These are phyloP conservation scores for Favolaschia claudopus DNA, from an alignment of 768 basidiomycete species.

Conservation along the genomic window DNA sequence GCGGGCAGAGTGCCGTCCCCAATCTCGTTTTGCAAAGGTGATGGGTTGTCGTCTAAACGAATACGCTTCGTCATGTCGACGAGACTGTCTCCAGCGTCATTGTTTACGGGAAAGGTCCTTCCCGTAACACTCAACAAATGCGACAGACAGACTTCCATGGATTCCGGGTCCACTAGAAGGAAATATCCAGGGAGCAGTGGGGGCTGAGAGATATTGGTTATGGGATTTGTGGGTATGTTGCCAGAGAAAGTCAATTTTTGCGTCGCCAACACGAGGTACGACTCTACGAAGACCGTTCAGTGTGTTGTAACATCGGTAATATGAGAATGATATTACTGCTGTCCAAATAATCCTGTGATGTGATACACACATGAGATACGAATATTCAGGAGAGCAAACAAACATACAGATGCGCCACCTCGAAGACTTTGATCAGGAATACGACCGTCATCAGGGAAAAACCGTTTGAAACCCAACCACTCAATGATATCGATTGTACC, in stretches of 20 bases:
- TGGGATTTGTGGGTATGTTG: neutral
- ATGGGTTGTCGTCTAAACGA: conserved; percentile 2
- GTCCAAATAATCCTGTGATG: conserved; percentile 73
- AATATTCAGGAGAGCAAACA: neutral
- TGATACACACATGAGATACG: neutral
- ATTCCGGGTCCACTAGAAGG: conserved; percentile 3
- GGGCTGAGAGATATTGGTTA: conserved; percentile 13
- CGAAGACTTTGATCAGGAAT: neutral
- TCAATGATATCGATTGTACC: conserved; percentile 11
- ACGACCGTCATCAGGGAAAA: conserved; percentile 1
- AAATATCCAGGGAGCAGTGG: neutral
- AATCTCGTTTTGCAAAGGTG: no score
- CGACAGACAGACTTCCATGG: neutral
- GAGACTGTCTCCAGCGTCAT: neutral
- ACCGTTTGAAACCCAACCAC: conserved; percentile 20
- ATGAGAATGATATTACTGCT: conserved; percentile 58
- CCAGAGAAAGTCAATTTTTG: neutral
- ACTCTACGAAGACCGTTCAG: neutral
- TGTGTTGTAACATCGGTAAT: neutral
- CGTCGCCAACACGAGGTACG: conserved; percentile 6
- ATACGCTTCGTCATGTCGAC: conserved; percentile 11
- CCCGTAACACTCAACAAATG: neutral
- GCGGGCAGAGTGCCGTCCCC: neutral
- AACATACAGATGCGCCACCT: conserved; percentile 17
- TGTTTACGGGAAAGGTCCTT: neutral